Evolutionary conservation across 176 grass and related monocot genomes (phyloP), one percentile per base, ranked within the genome.

Genomic region (Juncus inflexus): DNA sequence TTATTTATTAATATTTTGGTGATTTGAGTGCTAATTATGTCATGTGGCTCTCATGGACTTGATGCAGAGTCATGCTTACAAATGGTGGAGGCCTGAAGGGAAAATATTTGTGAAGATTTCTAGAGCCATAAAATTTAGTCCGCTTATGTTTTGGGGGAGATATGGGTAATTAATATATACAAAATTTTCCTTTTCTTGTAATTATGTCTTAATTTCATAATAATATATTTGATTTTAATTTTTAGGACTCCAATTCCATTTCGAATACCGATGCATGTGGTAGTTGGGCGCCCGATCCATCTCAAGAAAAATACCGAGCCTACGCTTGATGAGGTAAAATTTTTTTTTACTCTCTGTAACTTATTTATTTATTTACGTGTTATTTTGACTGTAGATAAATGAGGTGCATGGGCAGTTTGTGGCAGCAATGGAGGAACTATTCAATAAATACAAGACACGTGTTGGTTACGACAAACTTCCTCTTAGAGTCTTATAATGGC

Each of bases 61-160:
- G 28, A 10, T 68, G 12, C 63, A 99, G 85, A 83, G 88, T 73
- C 64, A 74, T 47, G 75, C 84, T n/a, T 97, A 86, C 14, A 89
- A 79, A 42, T 97, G 94, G 94, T 99, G 94, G 94, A 92, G 87
- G 42, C 88, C 94, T 60, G 55, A 76, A 38, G 94, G 88, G 9
- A 92, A 89, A 73, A 69, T 89, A 63, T 86, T 99, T 66, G 74
- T 92, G 39, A 80, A 80, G 68, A 86, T 99, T 69, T 78, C 94
- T 77, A 83, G 88, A 77, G 87, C 85, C 39, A 83, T 97, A 12
- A 97, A 97, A 61, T 91, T 97, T 84, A 89, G 87, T 53, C 94
- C 94, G 60, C 78, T 91, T 42, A 65, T 97, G 50, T 97, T 91
- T 60, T 97, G 85, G 80, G 92, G 92, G 49, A 91, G 81, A 82